Evolutionary conservation across 345 rosid species (phyloP).

Genomic region (Eucalyptus caleyi): DNA sequence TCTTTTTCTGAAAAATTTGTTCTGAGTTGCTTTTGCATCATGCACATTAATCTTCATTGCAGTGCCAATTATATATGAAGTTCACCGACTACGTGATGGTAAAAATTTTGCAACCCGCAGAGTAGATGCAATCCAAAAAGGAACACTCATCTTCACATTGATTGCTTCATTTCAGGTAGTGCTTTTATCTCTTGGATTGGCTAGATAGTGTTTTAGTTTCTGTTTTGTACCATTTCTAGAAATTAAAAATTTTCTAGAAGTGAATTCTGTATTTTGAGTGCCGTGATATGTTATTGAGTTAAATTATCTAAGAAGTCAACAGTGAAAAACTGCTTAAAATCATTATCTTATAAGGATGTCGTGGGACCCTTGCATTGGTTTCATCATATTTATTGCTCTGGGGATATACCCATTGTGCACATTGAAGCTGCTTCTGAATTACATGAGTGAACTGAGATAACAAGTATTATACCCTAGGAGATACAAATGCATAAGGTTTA

Average conservation of each 20-base stretch:
- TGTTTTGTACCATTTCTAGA: background rate
- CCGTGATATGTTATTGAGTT: background rate
- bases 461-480: background rate
- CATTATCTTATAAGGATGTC: background rate
- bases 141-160: conserved; percentile 69
- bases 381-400: background rate
- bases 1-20: background rate
- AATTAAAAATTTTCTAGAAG: background rate
- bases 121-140: conserved; percentile 91
- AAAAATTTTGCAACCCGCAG: conserved; percentile 82
- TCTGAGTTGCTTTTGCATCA: background rate
- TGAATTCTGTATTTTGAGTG: background rate
- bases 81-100: conserved; percentile 84
- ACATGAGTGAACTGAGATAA: background rate
- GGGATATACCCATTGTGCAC: background rate
- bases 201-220: background rate
- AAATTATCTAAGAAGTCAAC: background rate
- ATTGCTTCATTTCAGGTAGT: conserved; percentile 87
- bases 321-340: background rate
- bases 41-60: background rate
- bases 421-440: background rate
- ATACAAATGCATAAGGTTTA: background rate
- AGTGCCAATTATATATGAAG: conserved; percentile 82
- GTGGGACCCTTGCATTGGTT: background rate
- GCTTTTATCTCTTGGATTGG: background rate